phyloP scores from a whole-genome alignment of 2,329 filamentous ascomycete species.

The Talaromyces sp. region DNA sequence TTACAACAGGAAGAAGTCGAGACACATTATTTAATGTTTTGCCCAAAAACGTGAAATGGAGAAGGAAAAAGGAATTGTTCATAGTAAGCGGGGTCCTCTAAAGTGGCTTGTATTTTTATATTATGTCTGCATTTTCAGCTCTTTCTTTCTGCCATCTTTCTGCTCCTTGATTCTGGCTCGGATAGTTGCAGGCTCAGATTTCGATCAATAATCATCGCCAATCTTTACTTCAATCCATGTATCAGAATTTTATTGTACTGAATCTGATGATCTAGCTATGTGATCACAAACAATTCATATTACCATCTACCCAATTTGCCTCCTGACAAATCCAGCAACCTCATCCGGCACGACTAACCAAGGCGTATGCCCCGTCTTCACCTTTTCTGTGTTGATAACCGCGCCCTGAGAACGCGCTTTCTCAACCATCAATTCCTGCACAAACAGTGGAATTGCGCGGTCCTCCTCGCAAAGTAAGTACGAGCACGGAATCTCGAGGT shows the following conservation, averaged over 20 bases:
- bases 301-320: neutral
- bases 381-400: constrained; percentile 29
- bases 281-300: neutral
- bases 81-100: constrained; percentile 1
- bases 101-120: constrained; percentile 3
- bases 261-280: neutral
- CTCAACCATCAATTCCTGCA: constrained; percentile 34
- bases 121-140: constrained; percentile 3
- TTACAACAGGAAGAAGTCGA: constrained; percentile 82
- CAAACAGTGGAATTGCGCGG: constrained; percentile 28
- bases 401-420: constrained; percentile 27
- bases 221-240: neutral
- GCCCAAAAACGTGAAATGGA: neutral
- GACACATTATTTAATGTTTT: constrained; percentile 33
- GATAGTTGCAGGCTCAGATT: neutral
- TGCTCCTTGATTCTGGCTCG: neutral
- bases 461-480: constrained; percentile 34
- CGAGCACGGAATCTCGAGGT: constrained; percentile 24
- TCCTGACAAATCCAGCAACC: neutral
- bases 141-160: neutral
- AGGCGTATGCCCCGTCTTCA: constrained; percentile 29
- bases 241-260: neutral
- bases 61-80: neutral
- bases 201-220: neutral
- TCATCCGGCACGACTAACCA: constrained; percentile 28